Evolutionary conservation across 176 grass and related monocot species (phyloP).

Genomic region (Alopecurus myosuroides): DNA sequence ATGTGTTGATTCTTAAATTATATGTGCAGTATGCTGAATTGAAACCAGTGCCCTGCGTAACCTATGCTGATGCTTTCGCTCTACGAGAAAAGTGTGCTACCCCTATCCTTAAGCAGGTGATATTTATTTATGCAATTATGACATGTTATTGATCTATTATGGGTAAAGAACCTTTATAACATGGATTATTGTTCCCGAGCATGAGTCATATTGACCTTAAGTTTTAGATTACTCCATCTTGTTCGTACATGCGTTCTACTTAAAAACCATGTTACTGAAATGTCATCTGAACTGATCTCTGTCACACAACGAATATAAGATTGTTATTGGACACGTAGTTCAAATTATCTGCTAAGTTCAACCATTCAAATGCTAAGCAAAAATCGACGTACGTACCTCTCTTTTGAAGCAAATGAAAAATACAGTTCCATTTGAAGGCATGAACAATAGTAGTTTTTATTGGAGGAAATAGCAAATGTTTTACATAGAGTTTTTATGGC

Average conservation of each 20-base stretch:
- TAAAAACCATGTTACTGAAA: background rate
- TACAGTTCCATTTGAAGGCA: background rate
- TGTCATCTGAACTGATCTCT: background rate
- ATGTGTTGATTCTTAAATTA: slow-evolving; percentile 28
- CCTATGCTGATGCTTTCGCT: slow-evolving; percentile 71
- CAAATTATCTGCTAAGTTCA: background rate
- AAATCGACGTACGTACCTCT: background rate
- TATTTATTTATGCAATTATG: slow-evolving; percentile 7
- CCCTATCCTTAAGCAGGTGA: slow-evolving; percentile 56
- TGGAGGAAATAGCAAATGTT: background rate
- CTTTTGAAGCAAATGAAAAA: background rate
- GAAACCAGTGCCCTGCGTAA: slow-evolving; percentile 90
- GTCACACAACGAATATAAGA: background rate
- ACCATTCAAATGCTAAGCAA: background rate
- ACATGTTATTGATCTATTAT: background rate
- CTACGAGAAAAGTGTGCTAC: slow-evolving; percentile 94
- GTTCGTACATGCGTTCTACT: background rate
- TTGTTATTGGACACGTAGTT: background rate
- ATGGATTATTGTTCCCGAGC: background rate
- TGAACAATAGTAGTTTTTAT: background rate
- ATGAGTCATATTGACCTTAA: background rate
- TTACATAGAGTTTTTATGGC: background rate
- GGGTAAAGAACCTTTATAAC: background rate
- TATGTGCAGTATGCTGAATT: slow-evolving; percentile 86
- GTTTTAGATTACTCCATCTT: background rate